Conservation (phyloP, 768 basidiomycete species). For the Hirschioporus abietinus region DNA sequence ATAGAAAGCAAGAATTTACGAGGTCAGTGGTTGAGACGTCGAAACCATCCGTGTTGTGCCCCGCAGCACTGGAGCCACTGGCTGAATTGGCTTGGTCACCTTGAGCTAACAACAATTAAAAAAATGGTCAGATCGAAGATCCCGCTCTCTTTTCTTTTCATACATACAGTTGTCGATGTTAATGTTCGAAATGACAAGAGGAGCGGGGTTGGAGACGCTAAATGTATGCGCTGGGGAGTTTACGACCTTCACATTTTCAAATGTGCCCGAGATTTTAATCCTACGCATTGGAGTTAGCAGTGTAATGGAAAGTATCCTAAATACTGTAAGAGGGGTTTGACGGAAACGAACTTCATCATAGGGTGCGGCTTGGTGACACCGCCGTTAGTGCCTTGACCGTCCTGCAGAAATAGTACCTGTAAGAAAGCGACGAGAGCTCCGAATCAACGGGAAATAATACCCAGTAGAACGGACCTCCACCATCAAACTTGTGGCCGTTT, state of each 20-base stretch:
- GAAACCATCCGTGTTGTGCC: conserved; percentile 20
- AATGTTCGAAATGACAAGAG: conserved; percentile 38
- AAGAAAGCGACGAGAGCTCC: neutral
- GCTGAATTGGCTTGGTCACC: neutral
- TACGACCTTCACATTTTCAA: conserved; percentile 31
- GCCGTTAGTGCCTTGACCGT: conserved; percentile 19
- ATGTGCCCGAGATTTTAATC: conserved; percentile 35
- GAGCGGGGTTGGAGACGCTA: conserved; percentile 23
- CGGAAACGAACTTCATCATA: conserved; percentile 33
- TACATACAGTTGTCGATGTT: conserved; percentile 53
- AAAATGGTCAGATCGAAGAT: conserved; percentile 40
- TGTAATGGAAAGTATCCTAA: neutral
- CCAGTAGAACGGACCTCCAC: conserved; percentile 40
- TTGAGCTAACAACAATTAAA: neutral
- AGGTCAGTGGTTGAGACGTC: conserved; percentile 18
- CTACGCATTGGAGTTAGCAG: conserved; percentile 19
- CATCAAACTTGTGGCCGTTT: conserved; percentile 35
- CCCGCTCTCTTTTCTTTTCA: conserved; percentile 47
- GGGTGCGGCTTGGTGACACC: conserved; percentile 27
- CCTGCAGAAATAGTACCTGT: conserved; percentile 5
- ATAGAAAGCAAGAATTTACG: neutral
- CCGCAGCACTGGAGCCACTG: conserved; percentile 3
- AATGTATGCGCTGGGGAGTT: conserved; percentile 35
- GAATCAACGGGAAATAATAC: conserved; percentile 18
- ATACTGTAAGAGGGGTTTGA: neutral